A percentile compares a stretch with the other conserved stretches of the same genome.
Evolutionary conservation across 1,139 yeast species (phyloP).

Genomic region (Yamadazyma conglobata): DNA sequence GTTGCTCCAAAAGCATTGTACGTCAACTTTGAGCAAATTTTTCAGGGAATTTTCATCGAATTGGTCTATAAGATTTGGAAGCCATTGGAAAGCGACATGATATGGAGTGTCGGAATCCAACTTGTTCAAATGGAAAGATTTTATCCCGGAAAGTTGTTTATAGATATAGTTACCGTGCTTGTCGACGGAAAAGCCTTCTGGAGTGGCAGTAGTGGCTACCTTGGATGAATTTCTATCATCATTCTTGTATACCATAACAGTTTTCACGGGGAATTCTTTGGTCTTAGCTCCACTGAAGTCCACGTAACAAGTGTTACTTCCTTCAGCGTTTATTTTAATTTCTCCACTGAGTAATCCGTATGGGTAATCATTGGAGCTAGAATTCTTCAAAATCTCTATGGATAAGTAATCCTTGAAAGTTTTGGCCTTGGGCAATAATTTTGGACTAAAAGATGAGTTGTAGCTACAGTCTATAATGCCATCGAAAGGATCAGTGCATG

Average conservation of each 20-base stretch:
- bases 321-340: conserved; percentile 52
- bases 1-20: conserved; percentile 76
- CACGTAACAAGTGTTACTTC: conserved; percentile 62
- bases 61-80: conserved; percentile 58
- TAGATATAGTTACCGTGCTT: conserved; percentile 49
- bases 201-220: conserved; percentile 21
- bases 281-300: conserved; percentile 38
- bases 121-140: conserved; percentile 59
- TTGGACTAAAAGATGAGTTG: conserved; percentile 49
- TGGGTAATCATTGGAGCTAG: conserved; percentile 46
- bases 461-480: conserved; percentile 56
- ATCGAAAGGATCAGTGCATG: conserved; percentile 33
- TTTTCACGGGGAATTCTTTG: conserved; percentile 53
- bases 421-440: conserved; percentile 40
- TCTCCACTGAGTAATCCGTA: conserved; percentile 70
- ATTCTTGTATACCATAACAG: conserved; percentile 49
- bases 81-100: conserved; percentile 72
- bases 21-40: conserved; percentile 47
- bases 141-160: conserved; percentile 60
- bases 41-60: conserved; percentile 29
- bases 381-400: conserved; percentile 48
- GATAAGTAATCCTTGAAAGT: conserved; percentile 42
- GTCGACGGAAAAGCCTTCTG: conserved; percentile 52
- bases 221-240: conserved; percentile 13
- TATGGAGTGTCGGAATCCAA: conserved; percentile 56